These are phyloP conservation scores for Mallotus repandus DNA, from an alignment of 441 rosid species.

Conservation along the genomic window DNA sequence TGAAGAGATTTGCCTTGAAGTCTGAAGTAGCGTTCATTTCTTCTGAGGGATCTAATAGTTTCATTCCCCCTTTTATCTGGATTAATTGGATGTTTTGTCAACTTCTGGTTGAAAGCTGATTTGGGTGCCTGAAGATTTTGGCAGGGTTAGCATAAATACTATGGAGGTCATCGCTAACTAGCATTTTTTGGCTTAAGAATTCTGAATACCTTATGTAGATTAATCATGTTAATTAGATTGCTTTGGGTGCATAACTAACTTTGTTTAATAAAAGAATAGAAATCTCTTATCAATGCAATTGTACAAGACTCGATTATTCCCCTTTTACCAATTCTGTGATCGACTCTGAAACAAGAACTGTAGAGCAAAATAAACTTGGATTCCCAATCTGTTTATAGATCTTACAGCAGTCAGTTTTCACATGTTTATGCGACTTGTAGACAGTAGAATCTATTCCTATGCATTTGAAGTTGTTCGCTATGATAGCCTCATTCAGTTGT, in stretches of 20 bases:
- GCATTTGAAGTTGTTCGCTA: no score
- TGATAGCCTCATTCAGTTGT: no score
- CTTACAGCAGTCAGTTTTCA: not conserved
- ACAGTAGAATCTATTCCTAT: no score
- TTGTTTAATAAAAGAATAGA: no score
- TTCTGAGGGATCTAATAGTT: not conserved
- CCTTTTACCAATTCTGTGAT: not conserved
- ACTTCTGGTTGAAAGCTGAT: slow-evolving; percentile 17
- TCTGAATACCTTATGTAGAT: not conserved
- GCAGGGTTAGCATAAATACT: no score
- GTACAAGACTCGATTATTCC: not conserved
- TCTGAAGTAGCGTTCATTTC: slow-evolving; percentile 3
- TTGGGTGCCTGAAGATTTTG: not conserved
- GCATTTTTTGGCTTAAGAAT: not conserved
- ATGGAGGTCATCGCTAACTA: not conserved
- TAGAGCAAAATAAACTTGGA: not conserved
- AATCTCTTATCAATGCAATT: not conserved
- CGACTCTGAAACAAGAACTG: not conserved
- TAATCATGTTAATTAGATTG: not conserved
- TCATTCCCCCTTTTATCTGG: not conserved
- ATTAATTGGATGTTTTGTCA: not conserved
- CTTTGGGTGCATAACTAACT: no score
- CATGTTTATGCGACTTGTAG: no score
- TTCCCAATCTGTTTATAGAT: not conserved
- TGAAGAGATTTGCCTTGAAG: slow-evolving; percentile 2